Conservation (phyloP, 2,329 filamentous ascomycete species). For the Aspergillus jensenii region DNA sequence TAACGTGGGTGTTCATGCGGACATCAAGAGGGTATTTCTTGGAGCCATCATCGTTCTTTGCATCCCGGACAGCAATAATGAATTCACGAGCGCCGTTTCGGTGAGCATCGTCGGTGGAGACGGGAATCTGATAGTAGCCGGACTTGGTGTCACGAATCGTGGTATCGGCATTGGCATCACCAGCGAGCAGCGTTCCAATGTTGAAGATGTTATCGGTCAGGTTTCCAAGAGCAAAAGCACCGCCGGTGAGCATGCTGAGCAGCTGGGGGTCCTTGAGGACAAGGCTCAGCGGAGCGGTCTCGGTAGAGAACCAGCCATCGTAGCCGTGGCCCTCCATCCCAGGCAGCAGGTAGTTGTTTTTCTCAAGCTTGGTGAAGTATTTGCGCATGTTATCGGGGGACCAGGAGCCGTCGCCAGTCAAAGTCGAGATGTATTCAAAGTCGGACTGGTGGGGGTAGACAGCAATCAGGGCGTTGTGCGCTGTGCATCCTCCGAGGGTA, state of each 20-base stretch:
- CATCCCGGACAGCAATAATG: constrained; percentile 33
- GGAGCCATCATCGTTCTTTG: constrained; percentile 23
- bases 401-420: constrained; percentile 64
- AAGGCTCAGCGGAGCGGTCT: constrained; percentile 45
- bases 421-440: constrained; percentile 56
- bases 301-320: constrained; percentile 26
- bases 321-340: constrained; percentile 46
- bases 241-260: constrained; percentile 52
- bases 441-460: constrained; percentile 61
- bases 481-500: constrained; percentile 58
- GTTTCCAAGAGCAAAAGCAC: constrained; percentile 54
- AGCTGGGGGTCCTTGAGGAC: constrained; percentile 55
- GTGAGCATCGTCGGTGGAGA: constrained; percentile 38
- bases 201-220: constrained; percentile 40
- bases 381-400: constrained; percentile 57
- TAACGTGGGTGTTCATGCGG: constrained; percentile 48
- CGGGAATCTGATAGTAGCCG: constrained; percentile 60
- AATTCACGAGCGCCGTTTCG: constrained; percentile 42
- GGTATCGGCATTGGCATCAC: constrained; percentile 54
- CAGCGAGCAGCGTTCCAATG: constrained; percentile 47
- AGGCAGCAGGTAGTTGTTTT: constrained; percentile 51
- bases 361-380: constrained; percentile 57
- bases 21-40: constrained; percentile 57
- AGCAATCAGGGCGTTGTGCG: constrained; percentile 62
- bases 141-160: constrained; percentile 47